Conservation (phyloP, 2,329 filamentous ascomycete genomes). For the Akanthomyces uredinophilus region DNA sequence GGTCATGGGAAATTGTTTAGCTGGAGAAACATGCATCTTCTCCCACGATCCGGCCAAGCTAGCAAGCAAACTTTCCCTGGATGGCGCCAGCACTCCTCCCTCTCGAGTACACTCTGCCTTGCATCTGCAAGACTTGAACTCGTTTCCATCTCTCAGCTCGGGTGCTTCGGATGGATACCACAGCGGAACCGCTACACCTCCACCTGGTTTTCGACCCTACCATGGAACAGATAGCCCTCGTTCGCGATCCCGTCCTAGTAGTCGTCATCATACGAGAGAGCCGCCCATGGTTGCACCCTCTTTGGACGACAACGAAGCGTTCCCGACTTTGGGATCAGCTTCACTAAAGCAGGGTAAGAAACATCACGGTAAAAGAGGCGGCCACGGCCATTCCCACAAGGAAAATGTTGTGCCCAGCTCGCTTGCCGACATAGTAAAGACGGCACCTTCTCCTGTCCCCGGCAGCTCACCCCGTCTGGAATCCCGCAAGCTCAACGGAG, state of each 20-base stretch:
- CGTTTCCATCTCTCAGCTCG: slow-evolving; percentile 72
- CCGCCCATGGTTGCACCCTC: slow-evolving; percentile 63
- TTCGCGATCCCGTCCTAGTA: slow-evolving; percentile 76
- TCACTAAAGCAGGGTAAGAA: slow-evolving; percentile 76
- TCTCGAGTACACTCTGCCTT: slow-evolving; percentile 60
- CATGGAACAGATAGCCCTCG: slow-evolving; percentile 59
- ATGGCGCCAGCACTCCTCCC: slow-evolving; percentile 62
- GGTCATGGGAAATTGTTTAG: slow-evolving; percentile 91
- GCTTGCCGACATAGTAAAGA: slow-evolving; percentile 89
- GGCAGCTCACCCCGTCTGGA: slow-evolving; percentile 50
- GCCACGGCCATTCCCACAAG: slow-evolving; percentile 67
- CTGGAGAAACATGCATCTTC: slow-evolving; percentile 91
- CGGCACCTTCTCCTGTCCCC: slow-evolving; percentile 80
- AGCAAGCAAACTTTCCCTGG: slow-evolving; percentile 73
- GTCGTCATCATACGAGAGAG: slow-evolving; percentile 63
- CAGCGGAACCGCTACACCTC: slow-evolving; percentile 57
- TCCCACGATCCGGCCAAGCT: slow-evolving; percentile 90
- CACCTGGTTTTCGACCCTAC: slow-evolving; percentile 63
- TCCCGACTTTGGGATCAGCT: slow-evolving; percentile 79
- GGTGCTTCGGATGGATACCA: slow-evolving; percentile 46
- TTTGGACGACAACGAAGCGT: slow-evolving; percentile 92
- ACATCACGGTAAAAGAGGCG: slow-evolving; percentile 85
- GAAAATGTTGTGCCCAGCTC: slow-evolving; percentile 68
- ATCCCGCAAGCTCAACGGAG: slow-evolving; percentile 59
- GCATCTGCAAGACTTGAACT: slow-evolving; percentile 76